These are phyloP conservation scores for Allium fistulosum DNA, from an alignment of 106 monocot genomes.

Conservation along the genomic window DNA sequence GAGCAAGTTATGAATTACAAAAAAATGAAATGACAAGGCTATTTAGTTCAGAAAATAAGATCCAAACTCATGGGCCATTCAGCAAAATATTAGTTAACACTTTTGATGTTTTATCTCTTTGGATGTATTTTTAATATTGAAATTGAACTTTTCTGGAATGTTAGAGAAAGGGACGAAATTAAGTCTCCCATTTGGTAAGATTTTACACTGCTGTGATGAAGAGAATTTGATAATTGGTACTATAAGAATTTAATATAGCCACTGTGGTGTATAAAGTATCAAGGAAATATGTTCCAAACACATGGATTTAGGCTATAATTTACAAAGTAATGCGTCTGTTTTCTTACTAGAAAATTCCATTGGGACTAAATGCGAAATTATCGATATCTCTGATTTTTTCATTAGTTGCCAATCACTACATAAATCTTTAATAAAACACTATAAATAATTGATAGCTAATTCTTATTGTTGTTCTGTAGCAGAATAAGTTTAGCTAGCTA, in stretches of 20 bases:
- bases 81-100: slow-evolving; percentile 72
- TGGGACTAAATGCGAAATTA: too few relatives aligned
- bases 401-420: too few relatives aligned
- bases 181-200: slow-evolving; percentile 44
- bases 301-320: slow-evolving; percentile 29
- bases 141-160: slow-evolving; percentile 40
- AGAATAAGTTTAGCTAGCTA: too few relatives aligned
- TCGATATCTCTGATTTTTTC: too few relatives aligned
- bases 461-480: too few relatives aligned
- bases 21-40: slow-evolving; percentile 59
- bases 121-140: slow-evolving; percentile 54
- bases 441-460: too few relatives aligned
- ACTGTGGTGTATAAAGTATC: slow-evolving; percentile 49
- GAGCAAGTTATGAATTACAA: slow-evolving; percentile 25
- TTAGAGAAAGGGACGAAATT: slow-evolving; percentile 1
- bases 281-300: slow-evolving; percentile 42
- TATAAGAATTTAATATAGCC: slow-evolving; percentile 57
- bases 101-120: slow-evolving; percentile 69
- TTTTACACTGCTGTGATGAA: slow-evolving; percentile 46
- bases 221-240: slow-evolving; percentile 39
- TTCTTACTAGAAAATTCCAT: too few relatives aligned
- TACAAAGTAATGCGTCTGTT: too few relatives aligned
- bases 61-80: slow-evolving; percentile 73
- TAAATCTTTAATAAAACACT: too few relatives aligned
- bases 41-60: slow-evolving; percentile 62